Percentiles rank a stretch among this genome's conserved stretches.
Evolutionary conservation across 352 stramenopile species (phyloP).

Genomic region (Globisporangium irregulare): DNA sequence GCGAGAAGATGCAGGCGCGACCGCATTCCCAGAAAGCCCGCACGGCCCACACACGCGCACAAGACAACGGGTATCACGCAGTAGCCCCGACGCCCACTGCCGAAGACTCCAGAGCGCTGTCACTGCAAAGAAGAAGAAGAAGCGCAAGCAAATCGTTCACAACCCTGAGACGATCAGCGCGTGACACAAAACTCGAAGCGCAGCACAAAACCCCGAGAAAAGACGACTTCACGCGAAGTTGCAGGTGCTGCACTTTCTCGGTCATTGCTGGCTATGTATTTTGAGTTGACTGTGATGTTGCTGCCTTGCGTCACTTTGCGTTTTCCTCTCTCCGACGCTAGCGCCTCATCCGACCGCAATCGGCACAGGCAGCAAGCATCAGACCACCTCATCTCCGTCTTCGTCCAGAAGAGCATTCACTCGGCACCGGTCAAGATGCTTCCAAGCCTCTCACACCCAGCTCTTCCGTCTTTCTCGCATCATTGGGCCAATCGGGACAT

Average conservation of each 20-base stretch:
- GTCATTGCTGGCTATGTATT: background rate
- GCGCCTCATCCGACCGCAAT: conserved; percentile 13
- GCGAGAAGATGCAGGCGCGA: background rate
- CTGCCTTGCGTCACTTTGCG: conserved; percentile 13
- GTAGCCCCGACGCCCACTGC: background rate
- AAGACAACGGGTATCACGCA: background rate
- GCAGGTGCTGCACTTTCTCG: conserved; percentile 19
- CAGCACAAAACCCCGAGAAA: conserved; percentile 4
- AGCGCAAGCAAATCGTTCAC: background rate
- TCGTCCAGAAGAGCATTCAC: background rate
- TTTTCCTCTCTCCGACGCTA: conserved; percentile 7
- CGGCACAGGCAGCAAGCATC: background rate
- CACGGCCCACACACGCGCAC: background rate
- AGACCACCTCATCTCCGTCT: background rate
- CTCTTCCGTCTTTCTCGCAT: background rate
- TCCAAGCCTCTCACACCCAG: background rate
- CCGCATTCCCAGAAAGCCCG: background rate
- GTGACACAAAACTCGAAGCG: background rate
- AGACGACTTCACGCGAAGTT: background rate
- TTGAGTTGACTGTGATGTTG: background rate
- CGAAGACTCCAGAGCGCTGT: background rate
- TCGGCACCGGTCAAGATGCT: background rate
- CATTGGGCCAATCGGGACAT: background rate
- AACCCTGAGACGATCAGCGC: background rate
- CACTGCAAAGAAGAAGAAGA: background rate